phyloP scores from a whole-genome alignment of 1,139 yeast species.

The Scheffersomyces illinoinensis region DNA sequence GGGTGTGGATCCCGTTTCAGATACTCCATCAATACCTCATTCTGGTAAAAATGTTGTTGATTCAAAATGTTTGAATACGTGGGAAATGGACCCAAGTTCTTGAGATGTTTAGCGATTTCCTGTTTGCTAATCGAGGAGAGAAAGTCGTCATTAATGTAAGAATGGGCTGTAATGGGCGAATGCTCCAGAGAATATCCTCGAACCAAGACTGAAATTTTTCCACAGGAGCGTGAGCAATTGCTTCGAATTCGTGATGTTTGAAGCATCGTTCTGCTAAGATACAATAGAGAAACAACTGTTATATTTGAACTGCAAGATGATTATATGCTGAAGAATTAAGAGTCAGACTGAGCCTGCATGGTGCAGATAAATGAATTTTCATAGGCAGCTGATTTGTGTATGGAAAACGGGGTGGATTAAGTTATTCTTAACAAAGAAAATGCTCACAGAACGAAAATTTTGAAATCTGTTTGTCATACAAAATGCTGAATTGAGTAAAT shows the following conservation, averaged over 20 bases:
- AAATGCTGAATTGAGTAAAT: too few species aligned
- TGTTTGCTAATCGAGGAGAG: constrained; percentile 30
- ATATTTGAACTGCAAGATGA: neutral
- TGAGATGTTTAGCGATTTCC: constrained; percentile 42
- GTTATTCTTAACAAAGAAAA: neutral
- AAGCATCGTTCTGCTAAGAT: neutral
- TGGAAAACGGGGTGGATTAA: neutral
- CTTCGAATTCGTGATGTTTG: neutral
- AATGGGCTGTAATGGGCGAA: constrained; percentile 13
- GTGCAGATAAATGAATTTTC: neutral
- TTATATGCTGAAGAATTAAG: neutral
- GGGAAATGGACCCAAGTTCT: constrained; percentile 47
- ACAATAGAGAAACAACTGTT: neutral
- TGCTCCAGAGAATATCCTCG: neutral
- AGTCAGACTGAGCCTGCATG: neutral
- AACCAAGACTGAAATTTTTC: neutral
- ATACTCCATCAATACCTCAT: constrained; percentile 70
- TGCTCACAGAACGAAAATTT: neutral
- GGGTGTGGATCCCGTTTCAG: constrained; percentile 74
- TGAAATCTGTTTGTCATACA: too few species aligned
- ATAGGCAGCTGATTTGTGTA: too few species aligned
- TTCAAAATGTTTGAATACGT: constrained; percentile 46
- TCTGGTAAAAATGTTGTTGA: constrained; percentile 84
- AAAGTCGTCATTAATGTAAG: constrained; percentile 21
- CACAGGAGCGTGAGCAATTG: neutral